Base-by-base conservation (phyloP, 805 yeast genomes). In the Suhomyces canberraensis region DNA sequence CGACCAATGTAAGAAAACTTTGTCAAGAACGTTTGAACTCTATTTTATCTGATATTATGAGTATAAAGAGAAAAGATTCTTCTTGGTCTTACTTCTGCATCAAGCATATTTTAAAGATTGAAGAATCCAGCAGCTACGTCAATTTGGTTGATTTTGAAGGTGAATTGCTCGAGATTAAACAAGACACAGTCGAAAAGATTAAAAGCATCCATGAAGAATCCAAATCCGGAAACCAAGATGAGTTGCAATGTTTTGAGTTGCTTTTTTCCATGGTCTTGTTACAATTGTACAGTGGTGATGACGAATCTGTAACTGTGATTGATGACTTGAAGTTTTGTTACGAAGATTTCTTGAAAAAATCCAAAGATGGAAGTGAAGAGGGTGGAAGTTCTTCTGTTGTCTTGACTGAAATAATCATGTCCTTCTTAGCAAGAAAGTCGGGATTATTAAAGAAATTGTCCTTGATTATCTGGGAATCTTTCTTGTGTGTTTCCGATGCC, bases 201-300 rank as follows among this genome's bases (percentile, higher is more conserved):
- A 40, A 43, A 8, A 38, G 51, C 2, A 59, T 66, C 20, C 49
- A 51, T 19, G 57, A 54, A 14, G 37, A 51, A 4, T 48, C 49
- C 16, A 35, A 37, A 13, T 36, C 45, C 8, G 52, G 60, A 17
- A 56, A 62, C 39, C 57, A 68, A 34, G 59, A 69, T 40, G 75
- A 77, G 46, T 54, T 81, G 43, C 64, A 66, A 40, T 83, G 88
- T 29, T 82, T 91, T 51, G 95, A 88, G 57, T 63, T 86, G 25
- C 64, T 91, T 30, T 76, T 85, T 39, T 82, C 96, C 0, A 77
- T 85, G 74, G 81, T 82, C 3, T 59, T 89, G 16, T 54, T 91
- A 11, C 95, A 88, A 56, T 68, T 90, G 22, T 89, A 81, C 52
- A 66, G 79, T 37, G 95, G 90, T 16, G 88, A 76, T 46, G 67